Evolutionary conservation across 345 rosid species (phyloP).

Genomic region (Lumnitzera littorea): DNA sequence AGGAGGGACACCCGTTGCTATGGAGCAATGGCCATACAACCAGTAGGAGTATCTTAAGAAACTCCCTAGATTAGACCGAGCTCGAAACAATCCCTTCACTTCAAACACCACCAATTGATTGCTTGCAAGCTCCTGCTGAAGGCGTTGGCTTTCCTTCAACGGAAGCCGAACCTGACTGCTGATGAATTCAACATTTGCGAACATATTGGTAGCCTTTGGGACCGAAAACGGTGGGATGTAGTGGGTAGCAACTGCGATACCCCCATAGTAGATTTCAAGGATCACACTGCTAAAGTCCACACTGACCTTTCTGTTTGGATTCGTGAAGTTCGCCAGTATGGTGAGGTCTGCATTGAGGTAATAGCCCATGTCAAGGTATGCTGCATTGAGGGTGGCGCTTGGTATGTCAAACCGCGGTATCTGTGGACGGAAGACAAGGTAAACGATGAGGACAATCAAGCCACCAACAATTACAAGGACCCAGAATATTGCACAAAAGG

Average conservation of each 20-base stretch:
- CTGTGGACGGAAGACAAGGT: slow-evolving; percentile 71
- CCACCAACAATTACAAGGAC: slow-evolving; percentile 53
- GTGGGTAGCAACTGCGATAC: slow-evolving; percentile 51
- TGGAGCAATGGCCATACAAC: slow-evolving; percentile 49
- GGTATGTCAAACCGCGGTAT: slow-evolving; percentile 55
- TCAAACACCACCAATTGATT: slow-evolving; percentile 40
- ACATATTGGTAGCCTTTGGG: slow-evolving; percentile 30
- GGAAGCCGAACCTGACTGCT: slow-evolving; percentile 74
- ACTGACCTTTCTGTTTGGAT: slow-evolving; percentile 66
- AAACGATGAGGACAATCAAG: slow-evolving; percentile 53
- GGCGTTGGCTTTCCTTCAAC: slow-evolving; percentile 26
- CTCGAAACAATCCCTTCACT: slow-evolving; percentile 60
- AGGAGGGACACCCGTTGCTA: slow-evolving; percentile 62
- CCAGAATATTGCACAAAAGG: slow-evolving; percentile 56
- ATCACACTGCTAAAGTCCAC: slow-evolving; percentile 62
- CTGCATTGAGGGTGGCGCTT: slow-evolving; percentile 63
- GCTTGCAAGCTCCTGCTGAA: slow-evolving; percentile 40
- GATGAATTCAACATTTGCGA: slow-evolving; percentile 46
- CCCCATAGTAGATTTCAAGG: slow-evolving; percentile 61
- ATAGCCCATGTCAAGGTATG: slow-evolving; percentile 60
- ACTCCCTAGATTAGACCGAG: slow-evolving; percentile 54
- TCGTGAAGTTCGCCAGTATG: slow-evolving; percentile 74
- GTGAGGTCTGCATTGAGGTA: slow-evolving; percentile 63
- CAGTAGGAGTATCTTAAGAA: slow-evolving; percentile 65
- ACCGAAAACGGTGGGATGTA: slow-evolving; percentile 66